A percentile compares a stretch with the other conserved stretches of the same genome.
Evolutionary conservation across 176 grass and related monocot genomes (phyloP).

Genomic region (Hyparrhenia diplandra): DNA sequence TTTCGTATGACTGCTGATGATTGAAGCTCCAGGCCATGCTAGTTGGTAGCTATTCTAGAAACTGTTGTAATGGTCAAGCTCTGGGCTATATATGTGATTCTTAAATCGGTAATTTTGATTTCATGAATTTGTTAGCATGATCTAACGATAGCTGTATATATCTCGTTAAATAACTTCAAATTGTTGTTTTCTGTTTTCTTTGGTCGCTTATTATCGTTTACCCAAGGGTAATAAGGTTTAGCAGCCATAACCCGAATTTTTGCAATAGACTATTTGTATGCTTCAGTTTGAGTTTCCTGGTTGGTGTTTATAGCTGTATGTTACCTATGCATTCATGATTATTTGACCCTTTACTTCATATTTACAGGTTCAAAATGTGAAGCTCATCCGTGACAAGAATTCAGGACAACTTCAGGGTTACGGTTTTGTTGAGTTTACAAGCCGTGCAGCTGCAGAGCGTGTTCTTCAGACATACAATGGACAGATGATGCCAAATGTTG

Average conservation of each 20-base stretch:
- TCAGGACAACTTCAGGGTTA: slow-evolving; percentile 79
- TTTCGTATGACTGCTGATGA: not conserved
- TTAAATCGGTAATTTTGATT: not conserved
- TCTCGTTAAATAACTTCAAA: not conserved
- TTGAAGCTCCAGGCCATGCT: not conserved
- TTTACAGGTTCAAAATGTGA: slow-evolving; percentile 75
- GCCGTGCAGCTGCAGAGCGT: slow-evolving; percentile 67
- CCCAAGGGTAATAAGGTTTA: not conserved
- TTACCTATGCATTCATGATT: not conserved
- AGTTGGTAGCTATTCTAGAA: not conserved
- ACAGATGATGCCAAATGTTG: slow-evolving; percentile 83
- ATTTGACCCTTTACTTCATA: not conserved
- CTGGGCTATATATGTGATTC: not conserved
- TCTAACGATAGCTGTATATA: not conserved
- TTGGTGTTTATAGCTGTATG: not conserved
- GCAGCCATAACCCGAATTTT: not conserved
- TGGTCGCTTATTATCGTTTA: not conserved
- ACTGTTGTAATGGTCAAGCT: not conserved
- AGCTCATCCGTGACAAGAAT: slow-evolving; percentile 89
- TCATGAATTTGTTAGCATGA: not conserved
- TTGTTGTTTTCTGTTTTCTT: not conserved
- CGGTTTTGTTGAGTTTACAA: slow-evolving; percentile 88
- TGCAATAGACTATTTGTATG: not conserved
- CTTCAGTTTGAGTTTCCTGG: not conserved
- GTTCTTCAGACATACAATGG: slow-evolving; percentile 80